phyloP scores from a whole-genome alignment of 345 rosid genomes.

The Diplotaxis tenuifolia region DNA sequence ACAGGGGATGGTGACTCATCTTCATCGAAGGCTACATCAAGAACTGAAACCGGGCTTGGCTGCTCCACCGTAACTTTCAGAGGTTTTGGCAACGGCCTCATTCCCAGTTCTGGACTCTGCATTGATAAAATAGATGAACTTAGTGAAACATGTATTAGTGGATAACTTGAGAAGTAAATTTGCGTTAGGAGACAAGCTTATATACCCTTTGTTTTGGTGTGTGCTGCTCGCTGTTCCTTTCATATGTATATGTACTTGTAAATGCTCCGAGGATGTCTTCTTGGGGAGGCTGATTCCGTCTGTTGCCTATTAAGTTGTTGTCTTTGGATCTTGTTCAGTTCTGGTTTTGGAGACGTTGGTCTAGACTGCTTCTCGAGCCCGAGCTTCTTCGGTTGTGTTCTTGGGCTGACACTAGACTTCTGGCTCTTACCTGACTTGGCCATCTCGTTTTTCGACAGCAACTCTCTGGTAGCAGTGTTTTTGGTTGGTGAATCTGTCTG shows the following conservation, averaged over 20 bases:
- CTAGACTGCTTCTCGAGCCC: conserved; percentile 49
- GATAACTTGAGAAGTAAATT: conserved; percentile 26
- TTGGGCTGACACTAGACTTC: conserved; percentile 46
- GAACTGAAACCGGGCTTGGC: conserved; percentile 92
- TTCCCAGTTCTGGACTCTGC: conserved; percentile 53
- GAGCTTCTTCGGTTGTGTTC: conserved; percentile 51
- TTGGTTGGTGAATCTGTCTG: conserved; percentile 38
- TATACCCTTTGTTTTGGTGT: conserved; percentile 46
- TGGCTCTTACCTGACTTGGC: conserved; percentile 42
- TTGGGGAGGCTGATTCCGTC: conserved; percentile 47
- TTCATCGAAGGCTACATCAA: conserved; percentile 67
- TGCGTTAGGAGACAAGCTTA: not conserved
- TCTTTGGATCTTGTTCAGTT: conserved; percentile 45
- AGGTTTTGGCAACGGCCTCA: conserved; percentile 42
- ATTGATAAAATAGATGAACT: conserved; percentile 30
- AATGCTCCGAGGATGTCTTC: conserved; percentile 36
- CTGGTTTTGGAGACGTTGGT: conserved; percentile 41
- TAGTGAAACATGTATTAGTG: conserved; percentile 21
- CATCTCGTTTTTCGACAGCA: conserved; percentile 34
- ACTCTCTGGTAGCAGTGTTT: conserved; percentile 31
- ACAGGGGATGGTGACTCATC: conserved; percentile 88
- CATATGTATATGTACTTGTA: conserved; percentile 52
- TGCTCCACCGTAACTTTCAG: conserved; percentile 56
- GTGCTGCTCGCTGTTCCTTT: conserved; percentile 42
- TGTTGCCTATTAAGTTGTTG: conserved; percentile 50